phyloP scores from a whole-genome alignment of 179 eudicot genomes.

The Spergularia azorica region DNA sequence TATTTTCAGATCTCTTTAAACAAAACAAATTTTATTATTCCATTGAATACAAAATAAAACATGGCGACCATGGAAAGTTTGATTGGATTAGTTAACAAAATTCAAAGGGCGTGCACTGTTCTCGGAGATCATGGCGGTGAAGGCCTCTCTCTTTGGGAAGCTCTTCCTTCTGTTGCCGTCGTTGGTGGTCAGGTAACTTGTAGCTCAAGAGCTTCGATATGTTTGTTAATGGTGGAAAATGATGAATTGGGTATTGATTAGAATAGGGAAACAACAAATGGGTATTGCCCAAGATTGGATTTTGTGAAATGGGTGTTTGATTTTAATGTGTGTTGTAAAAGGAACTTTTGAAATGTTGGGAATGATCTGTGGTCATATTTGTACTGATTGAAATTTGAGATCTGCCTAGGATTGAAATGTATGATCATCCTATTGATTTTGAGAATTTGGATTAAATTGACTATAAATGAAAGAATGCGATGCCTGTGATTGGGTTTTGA shows the following conservation, averaged over 20 bases:
- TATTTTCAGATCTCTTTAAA: no score
- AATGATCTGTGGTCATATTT: not conserved
- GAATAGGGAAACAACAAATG: not conserved
- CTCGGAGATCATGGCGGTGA: slow-evolving; percentile 93
- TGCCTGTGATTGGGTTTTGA: not conserved
- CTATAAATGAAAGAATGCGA: not conserved
- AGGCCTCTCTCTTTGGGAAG: slow-evolving; percentile 85
- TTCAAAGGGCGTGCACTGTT: slow-evolving; percentile 84
- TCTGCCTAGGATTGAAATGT: not conserved
- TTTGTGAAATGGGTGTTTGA: not conserved
- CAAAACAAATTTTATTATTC: no score
- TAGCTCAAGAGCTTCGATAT: not conserved
- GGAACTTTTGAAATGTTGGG: not conserved
- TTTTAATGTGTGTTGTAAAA: not conserved
- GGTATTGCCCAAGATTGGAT: slow-evolving; percentile 4
- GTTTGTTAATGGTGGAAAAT: not conserved
- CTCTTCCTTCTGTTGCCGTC: slow-evolving; percentile 94
- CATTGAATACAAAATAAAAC: not conserved
- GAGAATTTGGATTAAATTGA: not conserved
- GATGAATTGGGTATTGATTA: slow-evolving; percentile 1
- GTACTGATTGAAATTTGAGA: not conserved
- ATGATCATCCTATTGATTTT: not conserved
- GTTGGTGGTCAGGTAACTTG: slow-evolving; percentile 89
- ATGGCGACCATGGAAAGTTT: slow-evolving; percentile 91
- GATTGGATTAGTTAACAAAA: slow-evolving; percentile 81